Evolutionary conservation across 306 rosid species (phyloP).

Genomic region (Oxytropis ochrocephala): DNA sequence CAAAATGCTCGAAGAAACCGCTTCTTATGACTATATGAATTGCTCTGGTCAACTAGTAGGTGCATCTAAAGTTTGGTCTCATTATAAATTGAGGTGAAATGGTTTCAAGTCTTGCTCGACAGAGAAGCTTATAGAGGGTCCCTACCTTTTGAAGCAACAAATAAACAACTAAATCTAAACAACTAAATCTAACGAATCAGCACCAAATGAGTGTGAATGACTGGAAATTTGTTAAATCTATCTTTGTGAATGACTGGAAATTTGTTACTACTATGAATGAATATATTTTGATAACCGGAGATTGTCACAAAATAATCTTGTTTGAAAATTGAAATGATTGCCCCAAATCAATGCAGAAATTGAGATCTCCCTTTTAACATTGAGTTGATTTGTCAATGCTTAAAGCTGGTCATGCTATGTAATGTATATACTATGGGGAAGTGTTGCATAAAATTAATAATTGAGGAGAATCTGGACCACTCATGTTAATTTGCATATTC

Average conservation of each 20-base stretch:
- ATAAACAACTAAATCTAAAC: slow-evolving; percentile 20
- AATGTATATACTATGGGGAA: not conserved
- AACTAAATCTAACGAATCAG: no score
- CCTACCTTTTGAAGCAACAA: slow-evolving; percentile 4
- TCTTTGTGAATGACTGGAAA: slow-evolving; percentile 34
- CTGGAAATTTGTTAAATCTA: slow-evolving; percentile 9
- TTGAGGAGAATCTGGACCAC: not conserved
- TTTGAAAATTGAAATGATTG: not conserved
- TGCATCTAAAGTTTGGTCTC: slow-evolving; percentile 12
- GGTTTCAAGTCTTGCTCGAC: not conserved
- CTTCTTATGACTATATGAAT: no score
- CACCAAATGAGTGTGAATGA: slow-evolving; percentile 32
- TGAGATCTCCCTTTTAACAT: not conserved
- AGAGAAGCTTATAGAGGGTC: slow-evolving; percentile 11
- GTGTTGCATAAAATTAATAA: not conserved
- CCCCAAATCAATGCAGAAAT: slow-evolving; percentile 2
- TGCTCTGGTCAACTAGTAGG: not conserved
- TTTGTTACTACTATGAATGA: not conserved
- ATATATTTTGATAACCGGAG: not conserved
- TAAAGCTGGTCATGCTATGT: not conserved
- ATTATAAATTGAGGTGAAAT: not conserved
- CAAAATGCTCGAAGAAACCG: no score
- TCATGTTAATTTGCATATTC: not conserved
- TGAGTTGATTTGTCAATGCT: not conserved
- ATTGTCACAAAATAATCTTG: not conserved